Evolutionary conservation across 2,329 filamentous ascomycete species (phyloP).

Genomic region (Metarhizium robertsii): DNA sequence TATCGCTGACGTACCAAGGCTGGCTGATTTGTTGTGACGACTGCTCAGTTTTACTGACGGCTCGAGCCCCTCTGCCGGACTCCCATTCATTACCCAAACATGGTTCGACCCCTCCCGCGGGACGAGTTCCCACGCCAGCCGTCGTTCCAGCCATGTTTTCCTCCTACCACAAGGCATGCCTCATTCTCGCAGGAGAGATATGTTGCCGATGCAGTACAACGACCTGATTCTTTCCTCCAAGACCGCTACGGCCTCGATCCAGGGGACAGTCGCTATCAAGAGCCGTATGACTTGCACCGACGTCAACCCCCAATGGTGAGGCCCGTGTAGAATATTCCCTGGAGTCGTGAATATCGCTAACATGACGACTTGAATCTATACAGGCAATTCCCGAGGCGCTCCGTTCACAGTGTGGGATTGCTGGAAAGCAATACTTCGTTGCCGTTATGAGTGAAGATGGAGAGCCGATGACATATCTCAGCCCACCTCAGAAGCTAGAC

Average conservation of each 20-base stretch:
- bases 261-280: slow-evolving; percentile 23
- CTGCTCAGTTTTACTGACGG: not conserved
- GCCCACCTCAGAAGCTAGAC: slow-evolving; percentile 28
- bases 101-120: slow-evolving; percentile 33
- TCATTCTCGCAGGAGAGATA: slow-evolving; percentile 21
- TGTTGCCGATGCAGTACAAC: slow-evolving; percentile 16
- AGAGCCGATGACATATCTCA: slow-evolving; percentile 34
- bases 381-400: slow-evolving; percentile 43
- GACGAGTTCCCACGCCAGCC: slow-evolving; percentile 27
- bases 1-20: not conserved
- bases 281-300: slow-evolving; percentile 24
- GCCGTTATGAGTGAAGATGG: slow-evolving; percentile 40
- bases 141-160: slow-evolving; percentile 16
- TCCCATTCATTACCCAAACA: slow-evolving; percentile 11
- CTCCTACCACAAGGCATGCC: slow-evolving; percentile 18
- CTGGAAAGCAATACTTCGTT: slow-evolving; percentile 42
- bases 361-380: not conserved
- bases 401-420: slow-evolving; percentile 41
- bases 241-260: slow-evolving; percentile 20
- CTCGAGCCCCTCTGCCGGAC: not conserved
- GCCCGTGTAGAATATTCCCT: not conserved
- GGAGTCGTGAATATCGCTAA: slow-evolving; percentile 3
- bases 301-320: slow-evolving; percentile 31
- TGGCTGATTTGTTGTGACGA: not conserved
- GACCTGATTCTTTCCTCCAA: slow-evolving; percentile 19